A percentile compares a stretch with the other conserved stretches of the same genome.
These are phyloP conservation scores for Entomortierella lignicola DNA, from an alignment of 192 early-diverging fungal species.

Conservation along the genomic window DNA sequence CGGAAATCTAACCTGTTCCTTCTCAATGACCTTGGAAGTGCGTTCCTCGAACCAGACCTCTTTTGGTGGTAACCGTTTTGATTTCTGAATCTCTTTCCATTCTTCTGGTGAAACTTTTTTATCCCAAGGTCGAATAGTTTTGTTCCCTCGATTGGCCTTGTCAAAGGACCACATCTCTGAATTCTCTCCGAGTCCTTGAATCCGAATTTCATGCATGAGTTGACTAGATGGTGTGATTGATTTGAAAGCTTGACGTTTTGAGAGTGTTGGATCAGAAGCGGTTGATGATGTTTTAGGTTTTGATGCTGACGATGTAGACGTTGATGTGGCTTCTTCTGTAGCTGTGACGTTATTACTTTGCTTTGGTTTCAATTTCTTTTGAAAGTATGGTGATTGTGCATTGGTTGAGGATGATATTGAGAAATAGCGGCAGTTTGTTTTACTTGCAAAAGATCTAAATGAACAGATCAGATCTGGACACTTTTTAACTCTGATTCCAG, in stretches of 20 bases:
- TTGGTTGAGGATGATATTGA: constrained; percentile 9
- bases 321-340: background rate
- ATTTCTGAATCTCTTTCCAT: constrained; percentile 26
- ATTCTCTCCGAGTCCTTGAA: constrained; percentile 36
- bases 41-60: constrained; percentile 48
- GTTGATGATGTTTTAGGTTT: background rate
- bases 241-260: constrained; percentile 43
- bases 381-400: constrained; percentile 36
- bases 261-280: background rate
- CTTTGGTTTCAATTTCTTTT: constrained; percentile 36
- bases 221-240: constrained; percentile 36
- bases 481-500: background rate
- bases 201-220: constrained; percentile 44
- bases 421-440: constrained; percentile 4
- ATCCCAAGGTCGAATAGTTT: constrained; percentile 50
- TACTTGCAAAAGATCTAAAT: constrained; percentile 3
- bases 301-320: constrained; percentile 3
- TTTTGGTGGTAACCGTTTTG: constrained; percentile 26
- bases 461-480: background rate
- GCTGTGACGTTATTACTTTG: background rate
- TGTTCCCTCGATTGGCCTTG: constrained; percentile 31
- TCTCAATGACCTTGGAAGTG: constrained; percentile 35
- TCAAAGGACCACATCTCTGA: constrained; percentile 46
- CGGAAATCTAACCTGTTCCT: constrained; percentile 45
- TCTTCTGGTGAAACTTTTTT: constrained; percentile 28